Evolutionary conservation across 2,329 filamentous ascomycete species (phyloP), one percentile per base, ranked within the genome.

Genomic region (Parasarocladium wereldwijsianum): DNA sequence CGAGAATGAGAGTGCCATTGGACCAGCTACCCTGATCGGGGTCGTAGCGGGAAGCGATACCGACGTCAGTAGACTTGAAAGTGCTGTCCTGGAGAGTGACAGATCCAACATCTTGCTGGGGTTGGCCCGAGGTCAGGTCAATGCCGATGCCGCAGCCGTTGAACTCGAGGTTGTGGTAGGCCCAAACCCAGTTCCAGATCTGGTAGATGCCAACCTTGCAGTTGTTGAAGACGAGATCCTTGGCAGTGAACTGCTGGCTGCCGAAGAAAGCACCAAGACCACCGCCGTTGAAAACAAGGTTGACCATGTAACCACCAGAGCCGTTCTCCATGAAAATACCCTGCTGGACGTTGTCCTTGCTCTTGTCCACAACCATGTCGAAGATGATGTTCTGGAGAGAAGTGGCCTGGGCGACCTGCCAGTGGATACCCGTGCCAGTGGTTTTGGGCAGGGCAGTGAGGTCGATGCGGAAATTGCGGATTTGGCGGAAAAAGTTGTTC

Each of bases 1-100:
- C 81, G 8, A 96, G 54, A 39, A 93, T 66, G 26, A 94, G 66
- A 9, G 81, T 83, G 36, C 81, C 83, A 44, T 85, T 87, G 41
- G 80, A 81, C 33, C 28, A 30, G 6, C 19, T 19, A 10, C 28
- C 28, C 34, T 75, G 64, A 32, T 55, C 52, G 5, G 66, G 55
- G 41, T 67, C 64, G 57, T 82, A 93, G 2, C 77, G 70, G 16
- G 84, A 87, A 42, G 70, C 42, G 2, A 50, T 36, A 40, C 81
- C 86, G 31, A 82, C 68, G 2, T 68, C 68, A 2, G 82, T 87
- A 54, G 80, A 77, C 40, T 63, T 68, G 44, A 94, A 71, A 40
- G 64, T 73, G 58, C 77, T 86, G 61, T 96, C 87, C 30, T 85
- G 58, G 26, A 94, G 56, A 32, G 93, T 54, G 25, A 93, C 67